phyloP scores from a whole-genome alignment of 2,329 filamentous ascomycete species.

The Geoglossum cookeanum region DNA sequence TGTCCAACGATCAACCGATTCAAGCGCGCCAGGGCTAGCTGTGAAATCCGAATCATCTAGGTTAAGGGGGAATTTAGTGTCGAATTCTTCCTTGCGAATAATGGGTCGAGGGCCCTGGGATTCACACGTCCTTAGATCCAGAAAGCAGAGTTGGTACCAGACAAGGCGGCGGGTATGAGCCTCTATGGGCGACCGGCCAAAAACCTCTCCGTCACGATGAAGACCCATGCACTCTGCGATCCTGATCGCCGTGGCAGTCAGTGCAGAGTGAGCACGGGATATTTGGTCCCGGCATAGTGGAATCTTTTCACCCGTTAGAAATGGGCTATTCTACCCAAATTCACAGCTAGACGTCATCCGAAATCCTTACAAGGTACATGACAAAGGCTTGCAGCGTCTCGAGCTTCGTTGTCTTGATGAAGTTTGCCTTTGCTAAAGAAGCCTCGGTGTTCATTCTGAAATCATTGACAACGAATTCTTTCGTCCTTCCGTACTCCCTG shows the following conservation, averaged over 20 bases:
- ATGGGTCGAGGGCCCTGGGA: slow-evolving; percentile 51
- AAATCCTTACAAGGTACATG: slow-evolving; percentile 46
- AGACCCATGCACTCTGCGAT: slow-evolving; percentile 30
- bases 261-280: slow-evolving; percentile 52
- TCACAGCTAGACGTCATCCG: not conserved
- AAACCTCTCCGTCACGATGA: slow-evolving; percentile 29
- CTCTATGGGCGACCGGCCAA: slow-evolving; percentile 25
- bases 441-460: slow-evolving; percentile 48
- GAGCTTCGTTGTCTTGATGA: slow-evolving; percentile 50
- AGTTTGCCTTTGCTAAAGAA: slow-evolving; percentile 48
- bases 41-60: slow-evolving; percentile 46
- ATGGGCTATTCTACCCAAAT: slow-evolving; percentile 10
- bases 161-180: slow-evolving; percentile 26
- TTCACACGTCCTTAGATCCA: slow-evolving; percentile 40
- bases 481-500: slow-evolving; percentile 35
- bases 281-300: slow-evolving; percentile 54
- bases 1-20: slow-evolving; percentile 39
- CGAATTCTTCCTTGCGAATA: slow-evolving; percentile 56
- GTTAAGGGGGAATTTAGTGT: slow-evolving; percentile 53
- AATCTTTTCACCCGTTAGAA: slow-evolving; percentile 26
- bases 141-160: slow-evolving; percentile 31
- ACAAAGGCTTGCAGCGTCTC: slow-evolving; percentile 60
- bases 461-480: slow-evolving; percentile 37
- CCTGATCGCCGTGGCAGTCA: slow-evolving; percentile 47
- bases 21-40: slow-evolving; percentile 21